Base-by-base conservation (phyloP, 176 grass and related monocot species). In the Musa beccarii region DNA sequence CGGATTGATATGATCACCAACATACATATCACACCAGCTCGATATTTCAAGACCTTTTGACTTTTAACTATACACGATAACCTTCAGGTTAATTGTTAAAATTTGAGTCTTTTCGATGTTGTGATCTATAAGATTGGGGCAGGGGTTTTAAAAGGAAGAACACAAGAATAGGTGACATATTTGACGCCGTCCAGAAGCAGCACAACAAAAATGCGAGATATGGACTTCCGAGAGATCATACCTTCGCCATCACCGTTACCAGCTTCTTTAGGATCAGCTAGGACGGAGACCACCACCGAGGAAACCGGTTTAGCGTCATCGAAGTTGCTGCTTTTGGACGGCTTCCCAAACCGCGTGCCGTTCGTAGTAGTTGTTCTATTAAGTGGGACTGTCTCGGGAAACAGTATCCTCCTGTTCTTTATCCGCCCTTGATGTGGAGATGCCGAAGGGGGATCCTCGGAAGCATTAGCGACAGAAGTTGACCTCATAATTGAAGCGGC, bases 81-180 rank as follows among this genome's bases (percentile, higher is more conserved):
- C 34, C 34, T 43, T 43, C 29, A 61, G 17, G 57, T 61, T 61
- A 61, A n/a, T 20, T 61, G 13, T 57, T 9, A 61, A 7, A 61
- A 61, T 17, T n/a, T 1, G 5, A 17, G 34, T 43, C 4, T 61
- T 15, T 19, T 61, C 5, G 0, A 19, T 17, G 2, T 8, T 16
- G 78, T 83, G 89, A 76, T 91, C 87, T 55, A 93, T 88, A 71
- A 93, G 87, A 89, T 90, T 51, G 86, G 79, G 10, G 82, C 73
- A 11, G 76, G 52, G 8, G 72, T 86, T 83, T 86, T 99, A 73
- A 99, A 94, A 66, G 95, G 95, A 55, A 99, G 95, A 17, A 82
- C 88, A 86, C 95, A 99, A 8, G 95, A 99, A 78, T 99, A 99
- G 0, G 95, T 99, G 51, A 99, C 88, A 77, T 99, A 99, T 83